Percentiles rank a stretch among this genome's conserved stretches.
These are phyloP conservation scores for Setaria viridis DNA, from an alignment of 202 grass and related monocot species.

Conservation along the genomic window DNA sequence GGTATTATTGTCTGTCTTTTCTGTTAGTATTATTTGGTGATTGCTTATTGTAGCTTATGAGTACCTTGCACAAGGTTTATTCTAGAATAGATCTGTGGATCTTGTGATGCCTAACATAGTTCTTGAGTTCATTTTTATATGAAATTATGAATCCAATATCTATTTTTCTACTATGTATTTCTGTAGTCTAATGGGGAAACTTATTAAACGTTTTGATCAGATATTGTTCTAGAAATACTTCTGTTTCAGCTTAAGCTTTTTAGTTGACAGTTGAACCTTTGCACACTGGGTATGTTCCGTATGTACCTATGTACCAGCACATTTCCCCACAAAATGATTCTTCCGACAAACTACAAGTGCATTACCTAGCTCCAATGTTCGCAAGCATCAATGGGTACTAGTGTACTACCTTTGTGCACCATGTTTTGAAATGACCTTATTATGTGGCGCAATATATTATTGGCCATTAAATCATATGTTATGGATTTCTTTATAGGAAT, in stretches of 20 bases:
- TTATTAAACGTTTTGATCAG: constrained; percentile 25
- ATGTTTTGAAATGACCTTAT: constrained; percentile 31
- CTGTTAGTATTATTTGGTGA: background rate
- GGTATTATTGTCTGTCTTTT: background rate
- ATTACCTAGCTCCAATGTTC: constrained; percentile 13
- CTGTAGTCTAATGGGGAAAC: background rate
- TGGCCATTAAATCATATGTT: background rate
- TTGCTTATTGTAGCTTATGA: constrained; percentile 35
- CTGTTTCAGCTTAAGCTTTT: constrained; percentile 11
- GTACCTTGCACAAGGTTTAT: background rate
- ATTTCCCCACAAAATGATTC: constrained; percentile 6
- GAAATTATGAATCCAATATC: background rate
- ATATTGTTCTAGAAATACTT: background rate
- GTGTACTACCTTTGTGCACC: background rate
- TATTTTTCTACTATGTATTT: constrained; percentile 14
- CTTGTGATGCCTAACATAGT: background rate
- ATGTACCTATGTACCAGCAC: constrained; percentile 3
- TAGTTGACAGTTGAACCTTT: background rate
- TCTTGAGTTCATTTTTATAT: background rate
- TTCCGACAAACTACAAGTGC: background rate
- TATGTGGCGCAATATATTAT: constrained; percentile 3
- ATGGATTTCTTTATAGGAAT: constrained; percentile 25
- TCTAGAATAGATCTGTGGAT: background rate
- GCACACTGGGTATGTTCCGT: background rate
- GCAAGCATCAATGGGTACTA: background rate